These are phyloP conservation scores for Samsoniella hepiali DNA, from an alignment of 2,329 filamentous ascomycete genomes.

Conservation along the genomic window DNA sequence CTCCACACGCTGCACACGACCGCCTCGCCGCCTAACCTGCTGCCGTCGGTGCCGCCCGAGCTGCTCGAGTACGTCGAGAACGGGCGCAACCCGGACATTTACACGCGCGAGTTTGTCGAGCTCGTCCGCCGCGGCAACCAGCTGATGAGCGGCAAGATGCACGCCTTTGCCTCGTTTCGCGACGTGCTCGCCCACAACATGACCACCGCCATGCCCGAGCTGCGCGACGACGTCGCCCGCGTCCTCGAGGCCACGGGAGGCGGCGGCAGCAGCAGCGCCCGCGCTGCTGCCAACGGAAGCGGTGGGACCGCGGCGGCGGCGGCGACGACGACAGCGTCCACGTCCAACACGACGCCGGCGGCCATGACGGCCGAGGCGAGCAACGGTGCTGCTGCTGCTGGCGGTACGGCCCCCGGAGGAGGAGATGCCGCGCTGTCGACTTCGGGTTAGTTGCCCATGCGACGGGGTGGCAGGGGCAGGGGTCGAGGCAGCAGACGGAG, in stretches of 20 bases:
- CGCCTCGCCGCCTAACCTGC: constrained; percentile 38
- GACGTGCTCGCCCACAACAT: constrained; percentile 61
- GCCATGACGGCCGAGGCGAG: background rate
- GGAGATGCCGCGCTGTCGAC: background rate
- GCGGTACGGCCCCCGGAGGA: background rate
- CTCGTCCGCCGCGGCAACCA: constrained; percentile 64
- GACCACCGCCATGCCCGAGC: constrained; percentile 55
- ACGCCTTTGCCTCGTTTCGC: constrained; percentile 58
- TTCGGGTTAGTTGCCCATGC: constrained; percentile 2
- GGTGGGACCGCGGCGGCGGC: background rate
- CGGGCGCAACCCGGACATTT: constrained; percentile 70
- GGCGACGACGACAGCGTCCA: background rate
- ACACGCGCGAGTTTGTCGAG: constrained; percentile 72
- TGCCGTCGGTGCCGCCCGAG: constrained; percentile 58
- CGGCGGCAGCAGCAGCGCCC: constrained; percentile 24
- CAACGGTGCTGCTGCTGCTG: background rate
- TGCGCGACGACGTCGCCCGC: constrained; percentile 49
- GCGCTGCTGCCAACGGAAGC: constrained; percentile 1
- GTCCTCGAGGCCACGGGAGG: constrained; percentile 46
- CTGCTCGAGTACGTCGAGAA: constrained; percentile 67
- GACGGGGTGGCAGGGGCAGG: background rate
- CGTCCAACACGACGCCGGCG: background rate
- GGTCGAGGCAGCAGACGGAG: background rate
- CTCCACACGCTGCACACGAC: constrained; percentile 40
- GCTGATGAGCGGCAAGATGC: constrained; percentile 61